Evolutionary conservation across 371 early-diverging fungal genomes (phyloP), one percentile per base, ranked within the genome.

Genomic region (Dichotomocladium elegans): DNA sequence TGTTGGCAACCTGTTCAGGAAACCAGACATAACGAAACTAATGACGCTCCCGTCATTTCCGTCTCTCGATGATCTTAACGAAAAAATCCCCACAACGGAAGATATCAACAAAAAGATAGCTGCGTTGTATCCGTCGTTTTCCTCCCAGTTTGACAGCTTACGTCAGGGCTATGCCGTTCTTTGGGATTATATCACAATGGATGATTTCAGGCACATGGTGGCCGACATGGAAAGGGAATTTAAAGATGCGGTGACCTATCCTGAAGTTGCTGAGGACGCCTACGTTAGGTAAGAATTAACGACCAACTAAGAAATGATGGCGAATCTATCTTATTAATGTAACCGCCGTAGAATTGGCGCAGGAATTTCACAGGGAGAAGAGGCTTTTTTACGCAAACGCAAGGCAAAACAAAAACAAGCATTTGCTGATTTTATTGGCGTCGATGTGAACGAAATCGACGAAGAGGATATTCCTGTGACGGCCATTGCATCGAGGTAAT

Each of bases 401-500:
- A 76, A 73, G 15, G 58, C 66, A 47, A 64, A 58, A 14, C 81
- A 82, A 48, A 65, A 63, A 27, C 67, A 70, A 15, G 73, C 74
- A 7, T 88, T 88, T 74, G 87, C 88, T 12, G 67, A 77, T 40
- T 87, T 86, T 51, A 87, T 88, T 50, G 81, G 84, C 3, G 87
- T 83, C 3, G 54, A 82, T 37, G 74, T 68, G 2, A 55, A 57
- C 4, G 71, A 82, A 17, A 68, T 88, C 3, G 73, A 83, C n/a
- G 57, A 61, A 12, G 74, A 73, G 12, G 85, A 88, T 57, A 79
- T 88, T n/a, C 88, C 88, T 3, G 58, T 79, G 1, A 67, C 86
- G 35, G 85, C 78, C 3, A 49, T 88, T 42, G 87, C 87, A 10
- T 81, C 84, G 45, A 82, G 82, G 82, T 77, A 70, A 51, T 24